Base-by-base conservation (phyloP, 2,329 filamentous ascomycete genomes). In the Fusarium temperatum region DNA sequence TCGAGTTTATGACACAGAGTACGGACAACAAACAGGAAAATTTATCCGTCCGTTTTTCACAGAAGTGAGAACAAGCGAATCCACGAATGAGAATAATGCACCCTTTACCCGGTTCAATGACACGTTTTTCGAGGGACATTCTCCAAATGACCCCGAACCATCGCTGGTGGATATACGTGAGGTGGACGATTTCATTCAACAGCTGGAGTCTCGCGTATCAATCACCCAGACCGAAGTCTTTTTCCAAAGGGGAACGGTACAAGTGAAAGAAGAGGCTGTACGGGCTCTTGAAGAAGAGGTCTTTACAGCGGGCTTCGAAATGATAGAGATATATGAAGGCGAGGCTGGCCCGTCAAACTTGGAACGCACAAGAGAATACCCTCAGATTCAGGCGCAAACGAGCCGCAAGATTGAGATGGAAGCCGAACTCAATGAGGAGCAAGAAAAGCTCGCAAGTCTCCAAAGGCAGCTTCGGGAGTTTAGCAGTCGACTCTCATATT, bases 171-270 rank as follows among this genome's bases (percentile, higher is more conserved):
- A 45, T 8, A 45, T 12, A 20, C 17, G 1, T 9, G 24, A 45
- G 26, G 24, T 24, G 18, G 17, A 53, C 5, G 8, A 11, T 10
- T 36, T 35, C 30, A 36, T 53, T 24, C 8, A 13, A 9, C 17
- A 53, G 17, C 35, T 39, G 20, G 18, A 18, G 6, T n/a, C 4
- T 18, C 26, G 51, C 24, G 24, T n/a, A n/a, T 18, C 24, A 8
- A 10, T 1, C 2, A 13, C 24, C 4, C 3, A 7, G 3, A 10
- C 4, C 7, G 3, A n/a, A 28, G 8, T 14, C 14, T 12, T 6
- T 6, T 8, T 9, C 24, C 35, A n/a, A 22, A 39, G 28, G 20
- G 5, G 5, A 41, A 41, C 2, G 14, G 8, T 55, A n/a, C 1
- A n/a, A 13, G 13, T 7, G 20, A 28, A 26, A n/a, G 6, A 39